Evolutionary conservation across 1,139 yeast species (phyloP).

Genomic region (Yarrowia galli): DNA sequence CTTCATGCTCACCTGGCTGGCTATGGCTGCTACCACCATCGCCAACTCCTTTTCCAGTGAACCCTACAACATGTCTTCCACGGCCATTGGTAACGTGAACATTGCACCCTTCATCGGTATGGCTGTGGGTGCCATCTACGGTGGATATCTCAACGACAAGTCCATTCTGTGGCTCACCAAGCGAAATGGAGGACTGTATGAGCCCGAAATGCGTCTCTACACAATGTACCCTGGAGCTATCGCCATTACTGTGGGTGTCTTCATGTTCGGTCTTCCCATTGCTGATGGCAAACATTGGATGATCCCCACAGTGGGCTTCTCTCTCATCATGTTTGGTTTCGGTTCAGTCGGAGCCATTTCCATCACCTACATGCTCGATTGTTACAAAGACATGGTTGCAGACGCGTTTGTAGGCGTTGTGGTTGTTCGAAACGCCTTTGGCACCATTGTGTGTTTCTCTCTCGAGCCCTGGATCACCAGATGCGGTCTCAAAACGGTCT

Average conservation of each 20-base stretch:
- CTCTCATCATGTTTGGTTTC: slow-evolving; percentile 41
- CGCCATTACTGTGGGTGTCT: slow-evolving; percentile 40
- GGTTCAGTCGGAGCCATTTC: slow-evolving; percentile 41
- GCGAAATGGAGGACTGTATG: slow-evolving; percentile 41
- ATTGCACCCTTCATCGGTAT: slow-evolving; percentile 42
- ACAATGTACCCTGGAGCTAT: slow-evolving; percentile 40
- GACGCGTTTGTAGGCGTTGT: slow-evolving; percentile 42
- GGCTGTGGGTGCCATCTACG: slow-evolving; percentile 41
- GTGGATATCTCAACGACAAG: slow-evolving; percentile 42
- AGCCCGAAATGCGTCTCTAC: slow-evolving; percentile 42
- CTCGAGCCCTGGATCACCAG: slow-evolving; percentile 41
- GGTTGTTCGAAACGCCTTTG: slow-evolving; percentile 42
- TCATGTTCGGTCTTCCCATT: slow-evolving; percentile 42
- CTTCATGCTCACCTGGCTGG: slow-evolving; percentile 42
- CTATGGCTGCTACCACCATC: slow-evolving; percentile 41
- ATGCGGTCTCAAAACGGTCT: slow-evolving; percentile 41
- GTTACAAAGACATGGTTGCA: slow-evolving; percentile 41
- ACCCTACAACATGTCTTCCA: slow-evolving; percentile 41
- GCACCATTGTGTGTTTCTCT: slow-evolving; percentile 41
- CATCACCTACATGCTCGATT: slow-evolving; percentile 42
- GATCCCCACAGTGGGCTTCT: slow-evolving; percentile 42
- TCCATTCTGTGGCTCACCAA: slow-evolving; percentile 41
- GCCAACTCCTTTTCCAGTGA: slow-evolving; percentile 40
- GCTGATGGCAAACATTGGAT: slow-evolving; percentile 39
- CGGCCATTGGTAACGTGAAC: slow-evolving; percentile 42